Evolutionary conservation across 805 yeast genomes (phyloP).

Genomic region (Brettanomyces bruxellensis): DNA sequence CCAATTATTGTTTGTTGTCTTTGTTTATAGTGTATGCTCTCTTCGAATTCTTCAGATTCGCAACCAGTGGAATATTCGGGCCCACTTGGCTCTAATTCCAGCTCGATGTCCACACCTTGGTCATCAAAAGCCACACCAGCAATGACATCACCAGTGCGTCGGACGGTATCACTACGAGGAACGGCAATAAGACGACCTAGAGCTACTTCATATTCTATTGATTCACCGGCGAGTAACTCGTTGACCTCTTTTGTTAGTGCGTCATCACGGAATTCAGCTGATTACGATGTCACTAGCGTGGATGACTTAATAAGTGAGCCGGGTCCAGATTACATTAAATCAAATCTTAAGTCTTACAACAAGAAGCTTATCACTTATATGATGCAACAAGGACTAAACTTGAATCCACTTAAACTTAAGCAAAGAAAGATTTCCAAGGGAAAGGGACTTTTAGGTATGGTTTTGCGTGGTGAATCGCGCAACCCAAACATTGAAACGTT

Average conservation of each 20-base stretch:
- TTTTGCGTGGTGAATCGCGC: background rate
- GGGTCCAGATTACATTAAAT: constrained; percentile 11
- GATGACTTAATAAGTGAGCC: constrained; percentile 19
- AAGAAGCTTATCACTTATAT: constrained; percentile 17
- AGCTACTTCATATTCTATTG: background rate
- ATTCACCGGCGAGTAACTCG: background rate
- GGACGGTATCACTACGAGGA: too few species aligned
- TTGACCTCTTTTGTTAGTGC: background rate
- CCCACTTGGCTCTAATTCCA: too few species aligned
- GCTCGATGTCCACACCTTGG: too few species aligned
- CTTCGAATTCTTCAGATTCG: too few species aligned
- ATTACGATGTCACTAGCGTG: constrained; percentile 4
- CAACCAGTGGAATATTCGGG: too few species aligned
- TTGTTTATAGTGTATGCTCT: too few species aligned
- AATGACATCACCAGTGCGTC: too few species aligned
- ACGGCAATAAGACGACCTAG: background rate
- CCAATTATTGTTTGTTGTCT: too few species aligned
- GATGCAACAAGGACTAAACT: constrained; percentile 20
- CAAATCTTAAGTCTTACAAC: constrained; percentile 19
- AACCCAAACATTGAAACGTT: constrained; percentile 15
- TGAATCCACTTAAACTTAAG: constrained; percentile 18
- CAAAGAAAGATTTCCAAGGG: constrained; percentile 7
- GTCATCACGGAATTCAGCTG: background rate
- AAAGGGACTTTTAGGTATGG: constrained; percentile 5
- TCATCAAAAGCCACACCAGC: too few species aligned